A percentile compares a stretch with the other conserved stretches of the same genome.
These are phyloP conservation scores for Glycine soja DNA, from an alignment of 306 rosid genomes.

Conservation along the genomic window DNA sequence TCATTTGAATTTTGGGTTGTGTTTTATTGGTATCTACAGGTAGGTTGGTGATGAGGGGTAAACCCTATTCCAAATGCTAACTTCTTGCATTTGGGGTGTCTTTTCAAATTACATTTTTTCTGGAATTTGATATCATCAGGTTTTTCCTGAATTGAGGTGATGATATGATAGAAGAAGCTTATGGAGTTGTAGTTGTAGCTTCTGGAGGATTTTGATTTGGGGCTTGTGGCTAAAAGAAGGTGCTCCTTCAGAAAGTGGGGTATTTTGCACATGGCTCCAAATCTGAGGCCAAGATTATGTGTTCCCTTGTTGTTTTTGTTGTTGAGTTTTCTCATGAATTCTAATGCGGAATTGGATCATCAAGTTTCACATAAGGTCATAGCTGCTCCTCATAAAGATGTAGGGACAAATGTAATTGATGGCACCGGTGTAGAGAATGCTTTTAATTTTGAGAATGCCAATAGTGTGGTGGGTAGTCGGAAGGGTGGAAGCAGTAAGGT, in stretches of 20 bases:
- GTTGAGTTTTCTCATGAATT: slow-evolving; percentile 52
- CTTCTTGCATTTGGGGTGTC: slow-evolving; percentile 45
- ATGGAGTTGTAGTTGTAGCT: slow-evolving; percentile 54
- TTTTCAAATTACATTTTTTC: slow-evolving; percentile 29
- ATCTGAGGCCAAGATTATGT: slow-evolving; percentile 51
- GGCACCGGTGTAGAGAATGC: slow-evolving; percentile 77
- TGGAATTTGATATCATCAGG: slow-evolving; percentile 20
- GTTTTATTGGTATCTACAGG: neutral
- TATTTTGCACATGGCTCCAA: slow-evolving; percentile 49
- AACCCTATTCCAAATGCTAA: slow-evolving; percentile 38
- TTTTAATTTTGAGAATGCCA: slow-evolving; percentile 54
- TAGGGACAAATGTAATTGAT: slow-evolving; percentile 77
- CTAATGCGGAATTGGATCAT: slow-evolving; percentile 62
- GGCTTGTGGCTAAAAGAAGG: slow-evolving; percentile 47
- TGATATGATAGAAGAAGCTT: slow-evolving; percentile 32
- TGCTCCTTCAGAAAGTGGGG: slow-evolving; percentile 40
- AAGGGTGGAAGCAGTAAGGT: slow-evolving; percentile 73
- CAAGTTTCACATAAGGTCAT: slow-evolving; percentile 58
- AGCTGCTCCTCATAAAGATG: slow-evolving; percentile 76
- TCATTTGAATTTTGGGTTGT: slow-evolving; percentile 27
- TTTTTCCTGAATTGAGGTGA: slow-evolving; percentile 36
- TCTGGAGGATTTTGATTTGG: slow-evolving; percentile 53
- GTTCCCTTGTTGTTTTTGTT: slow-evolving; percentile 51
- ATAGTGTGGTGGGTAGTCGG: slow-evolving; percentile 57
- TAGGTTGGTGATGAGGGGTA: slow-evolving; percentile 42